A percentile compares a stretch with the other conserved stretches of the same genome.
Evolutionary conservation across 202 grass and related monocot genomes (phyloP).

Genomic region (Panicum virgatum): DNA sequence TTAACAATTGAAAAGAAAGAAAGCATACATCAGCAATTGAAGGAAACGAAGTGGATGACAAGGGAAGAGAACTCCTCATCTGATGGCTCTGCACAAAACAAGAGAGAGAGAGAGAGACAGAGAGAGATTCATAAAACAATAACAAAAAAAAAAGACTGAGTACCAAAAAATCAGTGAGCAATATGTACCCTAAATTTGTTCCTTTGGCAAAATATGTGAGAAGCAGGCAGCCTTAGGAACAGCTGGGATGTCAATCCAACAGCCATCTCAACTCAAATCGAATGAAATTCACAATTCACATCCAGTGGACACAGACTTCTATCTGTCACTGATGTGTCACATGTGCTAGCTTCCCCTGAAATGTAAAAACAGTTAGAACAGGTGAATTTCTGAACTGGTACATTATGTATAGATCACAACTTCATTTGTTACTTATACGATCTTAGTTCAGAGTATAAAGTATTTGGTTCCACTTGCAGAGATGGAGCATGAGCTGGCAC

Average conservation of each 20-base stretch:
- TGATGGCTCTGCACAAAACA: constrained; percentile 47
- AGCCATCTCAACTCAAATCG: constrained; percentile 57
- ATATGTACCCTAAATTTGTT: constrained; percentile 59
- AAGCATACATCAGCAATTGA: constrained; percentile 62
- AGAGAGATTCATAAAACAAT: neutral
- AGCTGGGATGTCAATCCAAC: constrained; percentile 67
- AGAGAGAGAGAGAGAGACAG: neutral
- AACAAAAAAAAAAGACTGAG: neutral
- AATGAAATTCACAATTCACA: constrained; percentile 19
- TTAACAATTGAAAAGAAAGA: neutral
- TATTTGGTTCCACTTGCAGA: neutral
- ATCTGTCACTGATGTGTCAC: neutral
- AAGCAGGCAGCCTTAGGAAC: constrained; percentile 59
- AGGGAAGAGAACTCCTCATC: constrained; percentile 52
- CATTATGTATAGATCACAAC: no score
- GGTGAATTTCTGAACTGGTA: neutral
- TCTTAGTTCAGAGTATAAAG: neutral
- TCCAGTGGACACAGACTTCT: neutral
- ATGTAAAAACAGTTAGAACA: neutral
- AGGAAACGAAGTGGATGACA: constrained; percentile 53
- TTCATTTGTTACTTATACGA: neutral
- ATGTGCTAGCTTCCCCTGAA: constrained; percentile 19
- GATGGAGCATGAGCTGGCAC: neutral
- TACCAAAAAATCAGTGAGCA: constrained; percentile 5
- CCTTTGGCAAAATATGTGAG: constrained; percentile 43